These are phyloP conservation scores for Geotrichum armillariae DNA, from an alignment of 1,139 yeast genomes.

Conservation along the genomic window DNA sequence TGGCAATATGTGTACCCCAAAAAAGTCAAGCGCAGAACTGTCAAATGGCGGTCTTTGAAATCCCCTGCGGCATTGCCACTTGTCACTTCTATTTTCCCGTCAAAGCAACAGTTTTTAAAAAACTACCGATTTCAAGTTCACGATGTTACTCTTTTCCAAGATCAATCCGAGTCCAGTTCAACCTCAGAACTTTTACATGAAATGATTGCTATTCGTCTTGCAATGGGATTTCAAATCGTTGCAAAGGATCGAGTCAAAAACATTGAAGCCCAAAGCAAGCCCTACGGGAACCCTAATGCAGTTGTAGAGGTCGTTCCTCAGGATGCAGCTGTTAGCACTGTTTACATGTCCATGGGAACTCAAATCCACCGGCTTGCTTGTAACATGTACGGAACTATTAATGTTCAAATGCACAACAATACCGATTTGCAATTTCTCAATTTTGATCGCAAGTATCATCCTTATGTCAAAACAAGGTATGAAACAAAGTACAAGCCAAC, in stretches of 20 bases:
- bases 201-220: conserved; percentile 79
- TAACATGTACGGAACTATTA: conserved; percentile 60
- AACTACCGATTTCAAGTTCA: conserved; percentile 55
- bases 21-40: conserved; percentile 59
- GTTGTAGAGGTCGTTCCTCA: conserved; percentile 44
- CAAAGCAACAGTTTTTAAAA: conserved; percentile 54
- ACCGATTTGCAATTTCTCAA: conserved; percentile 30
- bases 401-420: conserved; percentile 68
- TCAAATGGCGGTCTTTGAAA: conserved; percentile 90
- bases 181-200: conserved; percentile 72
- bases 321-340: conserved; percentile 55
- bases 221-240: conserved; percentile 89
- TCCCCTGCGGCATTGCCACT: conserved; percentile 93
- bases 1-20: conserved; percentile 91
- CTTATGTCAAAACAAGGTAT: conserved; percentile 74
- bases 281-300: conserved; percentile 53
- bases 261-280: conserved; percentile 57
- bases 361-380: conserved; percentile 82
- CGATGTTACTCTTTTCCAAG: conserved; percentile 59
- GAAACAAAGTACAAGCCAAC: conserved; percentile 62
- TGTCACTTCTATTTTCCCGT: conserved; percentile 75
- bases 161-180: conserved; percentile 52
- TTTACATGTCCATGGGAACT: conserved; percentile 74
- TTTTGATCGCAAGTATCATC: conserved; percentile 33
- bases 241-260: conserved; percentile 64